Evolutionary conservation across 345 rosid species (phyloP), one percentile per base, ranked within the genome.

Genomic region (Gossypium longicalyx): DNA sequence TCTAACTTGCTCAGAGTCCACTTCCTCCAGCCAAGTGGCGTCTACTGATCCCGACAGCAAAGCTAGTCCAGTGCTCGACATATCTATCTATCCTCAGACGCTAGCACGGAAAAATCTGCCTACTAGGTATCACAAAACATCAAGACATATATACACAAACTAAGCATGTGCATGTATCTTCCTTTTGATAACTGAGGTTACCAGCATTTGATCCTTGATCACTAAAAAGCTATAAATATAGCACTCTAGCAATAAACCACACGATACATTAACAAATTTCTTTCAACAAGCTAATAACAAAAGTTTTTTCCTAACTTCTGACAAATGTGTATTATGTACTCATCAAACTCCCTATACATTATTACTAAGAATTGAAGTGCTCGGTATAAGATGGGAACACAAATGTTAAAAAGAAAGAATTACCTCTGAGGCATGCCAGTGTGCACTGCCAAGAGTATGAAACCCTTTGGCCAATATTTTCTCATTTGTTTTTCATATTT

Each of bases 191-290:
- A 57, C 15, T 1, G 27, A 22, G 27, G 22, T 11, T 57, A 22
- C 61, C 29, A 3, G 62, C 22, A 12, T 22, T 57, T 57, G 62
- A 57, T 57, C 29, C 34, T 57, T 57, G 62, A 57, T 57, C 62
- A 57, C 34, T 20, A 57, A 22, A 57, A 57, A 3, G 41, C 62
- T 22, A 20, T 10, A 22, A 22, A 1, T 17, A 29, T 17, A 1
- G 23, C 60, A 16, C 34, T 48, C 7, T 19, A 51, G 10, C 19
- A 27, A 27, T 34, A 5, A 23, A 23, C 38, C 2, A 48, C 2
- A 78, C 16, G 20, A 43, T 25, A 20, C 80, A 78, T 25, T 45
- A 78, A 78, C 77, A 68, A 80, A 78, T 81, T 79, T 69, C 83
- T 70, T 78, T 74, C 76, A 72, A 63, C 77, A 73, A 76, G 72